A percentile compares a stretch with the other conserved stretches of the same genome.
Evolutionary conservation across 306 rosid species (phyloP).

Genomic region (Malus fusca): DNA sequence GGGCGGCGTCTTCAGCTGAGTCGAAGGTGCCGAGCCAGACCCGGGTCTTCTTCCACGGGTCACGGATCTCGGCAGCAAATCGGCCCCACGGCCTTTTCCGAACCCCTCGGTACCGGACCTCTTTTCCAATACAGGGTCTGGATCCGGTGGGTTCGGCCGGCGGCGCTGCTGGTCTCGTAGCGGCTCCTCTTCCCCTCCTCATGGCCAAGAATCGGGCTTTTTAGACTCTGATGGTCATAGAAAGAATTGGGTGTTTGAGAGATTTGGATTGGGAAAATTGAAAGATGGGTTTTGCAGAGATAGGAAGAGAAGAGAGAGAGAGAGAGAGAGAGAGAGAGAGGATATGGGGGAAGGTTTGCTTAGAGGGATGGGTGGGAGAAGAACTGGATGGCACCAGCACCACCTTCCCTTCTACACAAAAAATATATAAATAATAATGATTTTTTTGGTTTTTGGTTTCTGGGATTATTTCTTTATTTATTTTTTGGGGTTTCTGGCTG

Average conservation of each 20-base stretch:
- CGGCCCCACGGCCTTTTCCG: constrained; percentile 85
- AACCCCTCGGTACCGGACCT: constrained; percentile 64
- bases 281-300: not conserved
- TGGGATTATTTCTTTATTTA: not conserved
- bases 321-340: constrained; percentile 7
- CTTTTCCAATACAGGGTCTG: constrained; percentile 27
- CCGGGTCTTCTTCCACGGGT: constrained; percentile 71
- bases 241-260: not conserved
- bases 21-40: constrained; percentile 89
- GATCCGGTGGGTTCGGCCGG: constrained; percentile 25
- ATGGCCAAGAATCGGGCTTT: constrained; percentile 8
- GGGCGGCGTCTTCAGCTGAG: constrained; percentile 77
- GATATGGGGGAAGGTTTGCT: not conserved
- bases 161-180: constrained; percentile 1
- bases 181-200: constrained; percentile 40
- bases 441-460: not conserved
- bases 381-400: constrained; percentile 38
- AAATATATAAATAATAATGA: constrained; percentile 8
- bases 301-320: not conserved
- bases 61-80: constrained; percentile 91
- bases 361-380: constrained; percentile 21
- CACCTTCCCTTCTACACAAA: constrained; percentile 43
- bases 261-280: not conserved
- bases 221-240: not conserved
- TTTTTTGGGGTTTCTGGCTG: constrained; percentile 18